Conservation (phyloP, 192 early-diverging fungal species). For the Coemansia reversa region DNA sequence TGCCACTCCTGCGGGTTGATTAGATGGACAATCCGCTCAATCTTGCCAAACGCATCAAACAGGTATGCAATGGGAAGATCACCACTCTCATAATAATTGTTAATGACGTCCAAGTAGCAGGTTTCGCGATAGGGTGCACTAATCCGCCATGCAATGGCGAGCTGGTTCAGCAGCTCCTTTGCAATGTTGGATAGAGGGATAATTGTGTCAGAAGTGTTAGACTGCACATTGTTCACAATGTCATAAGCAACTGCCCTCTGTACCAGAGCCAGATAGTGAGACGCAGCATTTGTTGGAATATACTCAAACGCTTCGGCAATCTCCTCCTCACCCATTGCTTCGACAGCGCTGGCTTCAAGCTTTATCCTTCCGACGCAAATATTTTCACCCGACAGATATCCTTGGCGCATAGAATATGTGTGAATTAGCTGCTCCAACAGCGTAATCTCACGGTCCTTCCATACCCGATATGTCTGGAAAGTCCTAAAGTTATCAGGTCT, state of each 20-base stretch:
- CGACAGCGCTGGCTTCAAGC: conserved; percentile 32
- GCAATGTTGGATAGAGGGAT: conserved; percentile 39
- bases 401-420: conserved; percentile 39
- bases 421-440: conserved; percentile 52
- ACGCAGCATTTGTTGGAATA: conserved; percentile 38
- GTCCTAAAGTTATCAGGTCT: conserved; percentile 43
- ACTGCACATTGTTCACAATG: conserved; percentile 24
- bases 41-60: conserved; percentile 49
- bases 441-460: conserved; percentile 54
- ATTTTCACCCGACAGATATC: conserved; percentile 46
- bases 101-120: conserved; percentile 50
- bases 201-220: conserved; percentile 10
- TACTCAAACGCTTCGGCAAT: conserved; percentile 49
- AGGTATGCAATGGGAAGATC: conserved; percentile 38
- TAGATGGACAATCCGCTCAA: conserved; percentile 49
- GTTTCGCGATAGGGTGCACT: conserved; percentile 44
- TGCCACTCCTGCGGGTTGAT: conserved; percentile 53
- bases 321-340: conserved; percentile 33
- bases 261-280: conserved; percentile 33
- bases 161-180: conserved; percentile 46
- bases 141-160: conserved; percentile 47
- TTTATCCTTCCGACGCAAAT: conserved; percentile 34
- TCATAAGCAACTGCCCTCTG: conserved; percentile 37
- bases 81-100: conserved; percentile 32
- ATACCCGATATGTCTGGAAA: conserved; percentile 35